phyloP scores from a whole-genome alignment of 495 filamentous ascomycete genomes.

The Aspergillus steynii region DNA sequence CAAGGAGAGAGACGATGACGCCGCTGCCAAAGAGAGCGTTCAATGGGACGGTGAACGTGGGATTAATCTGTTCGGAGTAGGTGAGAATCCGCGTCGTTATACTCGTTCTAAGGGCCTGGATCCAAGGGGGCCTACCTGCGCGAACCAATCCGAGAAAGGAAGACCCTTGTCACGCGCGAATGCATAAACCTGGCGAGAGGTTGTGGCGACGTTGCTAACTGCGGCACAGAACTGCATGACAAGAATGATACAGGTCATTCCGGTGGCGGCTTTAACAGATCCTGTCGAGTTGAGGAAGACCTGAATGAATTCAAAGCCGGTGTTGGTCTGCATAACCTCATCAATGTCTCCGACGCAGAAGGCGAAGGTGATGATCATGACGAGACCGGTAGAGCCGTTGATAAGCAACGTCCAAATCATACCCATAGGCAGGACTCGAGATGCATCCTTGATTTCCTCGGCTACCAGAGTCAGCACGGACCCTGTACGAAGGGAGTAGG shows the following conservation, averaged over 20 bases:
- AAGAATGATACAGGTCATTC: constrained; percentile 32
- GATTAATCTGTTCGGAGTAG: constrained; percentile 5
- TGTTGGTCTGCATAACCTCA: constrained; percentile 26
- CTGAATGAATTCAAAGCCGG: constrained; percentile 34
- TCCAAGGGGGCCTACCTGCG: constrained; percentile 18
- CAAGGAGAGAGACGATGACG: constrained; percentile 46
- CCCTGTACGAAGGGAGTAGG: neutral
- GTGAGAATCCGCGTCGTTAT: no score
- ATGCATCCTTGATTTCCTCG: constrained; percentile 48
- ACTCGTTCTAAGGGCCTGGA: neutral
- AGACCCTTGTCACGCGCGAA: constrained; percentile 51
- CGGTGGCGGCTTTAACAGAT: constrained; percentile 20
- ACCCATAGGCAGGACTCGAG: constrained; percentile 35
- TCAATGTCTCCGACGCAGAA: constrained; percentile 45
- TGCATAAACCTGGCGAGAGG: constrained; percentile 41
- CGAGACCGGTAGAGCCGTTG: constrained; percentile 38
- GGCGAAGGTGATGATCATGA: constrained; percentile 40
- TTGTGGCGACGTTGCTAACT: constrained; percentile 35
- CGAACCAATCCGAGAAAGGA: constrained; percentile 38
- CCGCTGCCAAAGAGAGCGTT: constrained; percentile 48
- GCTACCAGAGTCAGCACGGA: constrained; percentile 20
- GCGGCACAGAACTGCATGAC: constrained; percentile 33
- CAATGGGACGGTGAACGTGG: constrained; percentile 49
- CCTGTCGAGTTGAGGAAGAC: constrained; percentile 29
- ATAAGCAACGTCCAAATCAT: constrained; percentile 37